Evolutionary conservation across 768 basidiomycete genomes (phyloP).

Genomic region (Pseudohyphozyma bogoriensis): DNA sequence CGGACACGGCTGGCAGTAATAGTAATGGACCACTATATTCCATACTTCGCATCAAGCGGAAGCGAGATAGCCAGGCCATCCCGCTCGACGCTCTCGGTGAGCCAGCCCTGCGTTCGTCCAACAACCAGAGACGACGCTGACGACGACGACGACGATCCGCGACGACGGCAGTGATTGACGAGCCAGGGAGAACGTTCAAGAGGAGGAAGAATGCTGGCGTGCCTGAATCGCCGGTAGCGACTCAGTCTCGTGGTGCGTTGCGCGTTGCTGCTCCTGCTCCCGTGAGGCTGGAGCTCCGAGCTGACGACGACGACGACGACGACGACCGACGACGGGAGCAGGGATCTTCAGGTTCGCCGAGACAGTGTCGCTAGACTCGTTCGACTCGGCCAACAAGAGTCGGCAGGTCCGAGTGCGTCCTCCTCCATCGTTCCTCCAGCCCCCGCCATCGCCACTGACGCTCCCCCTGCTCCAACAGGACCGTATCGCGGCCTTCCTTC

Average conservation of each 20-base stretch:
- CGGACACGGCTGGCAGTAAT: neutral
- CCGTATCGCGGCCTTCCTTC: slow-evolving; percentile 17
- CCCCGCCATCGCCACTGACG: neutral
- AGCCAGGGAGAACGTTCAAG: neutral
- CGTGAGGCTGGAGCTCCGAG: no score
- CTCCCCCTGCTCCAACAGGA: neutral
- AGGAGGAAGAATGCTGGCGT: no score
- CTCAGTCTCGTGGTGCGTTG: no score
- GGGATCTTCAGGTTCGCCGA: neutral
- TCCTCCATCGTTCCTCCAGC: neutral
- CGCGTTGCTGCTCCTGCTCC: no score
- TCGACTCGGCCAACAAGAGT: slow-evolving; percentile 17
- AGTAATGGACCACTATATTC: neutral
- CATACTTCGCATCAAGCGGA: neutral
- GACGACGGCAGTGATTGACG: neutral
- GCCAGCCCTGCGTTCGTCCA: no score
- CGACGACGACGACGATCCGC: neutral
- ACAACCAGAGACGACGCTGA: no score
- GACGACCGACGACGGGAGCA: neutral
- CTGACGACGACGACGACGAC: no score
- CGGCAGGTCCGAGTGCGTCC: slow-evolving; percentile 5
- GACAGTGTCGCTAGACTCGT: slow-evolving; percentile 12
- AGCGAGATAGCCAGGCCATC: neutral
- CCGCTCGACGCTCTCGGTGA: neutral
- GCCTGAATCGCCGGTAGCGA: no score